A percentile compares a stretch with the other conserved stretches of the same genome.
Conservation (phyloP, 148 eudicot genomes). For the Arbutus unedo region DNA sequence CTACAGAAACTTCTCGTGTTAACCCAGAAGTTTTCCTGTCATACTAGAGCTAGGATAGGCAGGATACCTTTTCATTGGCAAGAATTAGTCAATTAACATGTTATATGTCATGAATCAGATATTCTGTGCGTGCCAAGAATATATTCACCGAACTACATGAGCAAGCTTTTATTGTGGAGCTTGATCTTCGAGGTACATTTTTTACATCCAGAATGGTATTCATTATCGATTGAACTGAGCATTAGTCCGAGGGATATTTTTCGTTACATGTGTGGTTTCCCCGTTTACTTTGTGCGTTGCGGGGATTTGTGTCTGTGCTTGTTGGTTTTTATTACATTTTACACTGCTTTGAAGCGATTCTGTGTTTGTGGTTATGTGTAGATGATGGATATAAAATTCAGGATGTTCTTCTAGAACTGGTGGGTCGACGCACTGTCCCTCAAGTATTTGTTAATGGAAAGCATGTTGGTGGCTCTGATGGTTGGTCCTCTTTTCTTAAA, state of each 20-base stretch:
- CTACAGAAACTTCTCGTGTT: neutral
- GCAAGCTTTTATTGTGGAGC: slow-evolving; percentile 75
- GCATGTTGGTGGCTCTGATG: slow-evolving; percentile 97
- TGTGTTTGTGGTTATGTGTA: slow-evolving; percentile 24
- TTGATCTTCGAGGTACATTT: slow-evolving; percentile 33
- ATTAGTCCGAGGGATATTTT: neutral
- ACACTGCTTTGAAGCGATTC: slow-evolving; percentile 3
- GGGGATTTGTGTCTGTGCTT: no score
- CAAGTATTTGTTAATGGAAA: slow-evolving; percentile 97
- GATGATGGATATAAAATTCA: slow-evolving; percentile 89
- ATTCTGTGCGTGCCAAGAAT: slow-evolving; percentile 72
- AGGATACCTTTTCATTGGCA: neutral
- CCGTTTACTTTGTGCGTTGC: neutral
- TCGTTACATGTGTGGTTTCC: neutral
- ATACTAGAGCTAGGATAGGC: neutral
- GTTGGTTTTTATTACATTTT: neutral
- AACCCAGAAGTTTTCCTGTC: neutral
- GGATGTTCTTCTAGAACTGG: slow-evolving; percentile 75
- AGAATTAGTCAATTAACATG: no score
- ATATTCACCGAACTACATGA: slow-evolving; percentile 62
- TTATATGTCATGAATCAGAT: slow-evolving; percentile 38
- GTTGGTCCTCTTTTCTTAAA: slow-evolving; percentile 35
- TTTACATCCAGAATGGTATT: neutral
- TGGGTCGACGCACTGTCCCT: slow-evolving; percentile 92
- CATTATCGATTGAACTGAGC: neutral